Evolutionary conservation across 2,329 filamentous ascomycete species (phyloP), one percentile per base, ranked within the genome.

Genomic region (Pseudocercospora musae): DNA sequence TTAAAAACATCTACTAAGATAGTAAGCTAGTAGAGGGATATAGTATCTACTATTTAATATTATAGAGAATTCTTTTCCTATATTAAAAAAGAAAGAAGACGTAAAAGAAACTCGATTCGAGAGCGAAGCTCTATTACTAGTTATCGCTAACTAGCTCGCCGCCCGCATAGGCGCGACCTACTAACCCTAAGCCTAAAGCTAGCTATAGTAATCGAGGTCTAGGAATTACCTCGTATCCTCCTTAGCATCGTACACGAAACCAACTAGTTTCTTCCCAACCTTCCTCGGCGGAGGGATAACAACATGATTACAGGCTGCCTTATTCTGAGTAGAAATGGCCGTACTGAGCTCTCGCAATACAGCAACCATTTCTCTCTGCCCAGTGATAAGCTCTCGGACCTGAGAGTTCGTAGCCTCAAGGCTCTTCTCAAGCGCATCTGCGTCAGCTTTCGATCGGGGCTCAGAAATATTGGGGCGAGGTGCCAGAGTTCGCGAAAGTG

Each of bases 221-320:
- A n/a, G n/a, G n/a, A n/a, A 25, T 54, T n/a, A 49, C 21, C 21
- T 46, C 48, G 40, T 11, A 20, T 57, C 67, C 18, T 68, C 68
- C 58, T 68, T 71, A n/a, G 58, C 68, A 67, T 73, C 72, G 64
- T 73, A 73, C 5, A 73, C 72, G 56, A 71, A 73, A 9, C 71
- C 71, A 18, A 72, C 70, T 44, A 73, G 62, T 61, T 71, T 73
- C 53, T 67, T 67, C 8, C 71, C 70, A 3, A 72, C 65, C 61
- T 73, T 73, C 53, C 72, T 66, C 57, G 71, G 72, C 42, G 71
- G 72, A 42, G 72, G 71, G 8, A 71, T 64, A 50, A 73, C 70
- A 40, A 73, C 66, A 62, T 73, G 71, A 29, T 68, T 68, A 58
- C 70, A 73, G 7, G 37, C 49, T 1, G 55, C 64, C 52, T 65